Evolutionary conservation across 2,329 filamentous ascomycete genomes (phyloP), one percentile per base, ranked within the genome.

Genomic region (Fusarium irregulare): DNA sequence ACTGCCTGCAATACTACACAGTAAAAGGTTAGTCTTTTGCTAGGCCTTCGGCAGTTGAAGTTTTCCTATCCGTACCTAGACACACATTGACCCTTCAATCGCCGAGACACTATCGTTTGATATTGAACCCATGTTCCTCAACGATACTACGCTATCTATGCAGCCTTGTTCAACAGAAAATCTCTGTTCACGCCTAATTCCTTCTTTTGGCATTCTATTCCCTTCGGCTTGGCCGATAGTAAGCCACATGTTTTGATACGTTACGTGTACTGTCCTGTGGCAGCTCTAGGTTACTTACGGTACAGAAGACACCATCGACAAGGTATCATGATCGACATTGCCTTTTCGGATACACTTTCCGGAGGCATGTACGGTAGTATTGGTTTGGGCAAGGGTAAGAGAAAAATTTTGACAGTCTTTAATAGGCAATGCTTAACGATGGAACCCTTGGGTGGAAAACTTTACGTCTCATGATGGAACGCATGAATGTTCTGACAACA

Each of bases 121-220:
- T 48, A 49, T 45, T 50, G 54, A 46, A 48, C 44, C 60, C 67
- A 55, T 54, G 54, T 51, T 40, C 54, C 21, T 37, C 34, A 50
- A 60, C 58, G 55, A 68, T 71, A 59, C 64, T 60, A 71, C 63
- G 64, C 68, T 71, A 53, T 34, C 40, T 23, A 58, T 56, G 42
- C 21, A 49, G 44, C n/a, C 27, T 50, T 25, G 57, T 64, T 63
- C 50, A 37, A 56, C 67, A 68, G 56, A 53, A 66, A 59, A 30
- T 53, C 28, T 59, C 53, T 54, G 48, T 18, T 67, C 50, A 47
- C 66, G 13, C 41, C 41, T 32, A 42, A 44, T 56, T 70, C 25
- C 51, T 54, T 68, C 54, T 64, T 56, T 57, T 47, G 27, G 42
- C 46, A 55, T 56, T 64, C 55, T 28, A 48, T 45, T 30, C 48